These are phyloP conservation scores for Periglandula ipomoeae DNA, from an alignment of 2,329 filamentous ascomycete genomes.

Conservation along the genomic window DNA sequence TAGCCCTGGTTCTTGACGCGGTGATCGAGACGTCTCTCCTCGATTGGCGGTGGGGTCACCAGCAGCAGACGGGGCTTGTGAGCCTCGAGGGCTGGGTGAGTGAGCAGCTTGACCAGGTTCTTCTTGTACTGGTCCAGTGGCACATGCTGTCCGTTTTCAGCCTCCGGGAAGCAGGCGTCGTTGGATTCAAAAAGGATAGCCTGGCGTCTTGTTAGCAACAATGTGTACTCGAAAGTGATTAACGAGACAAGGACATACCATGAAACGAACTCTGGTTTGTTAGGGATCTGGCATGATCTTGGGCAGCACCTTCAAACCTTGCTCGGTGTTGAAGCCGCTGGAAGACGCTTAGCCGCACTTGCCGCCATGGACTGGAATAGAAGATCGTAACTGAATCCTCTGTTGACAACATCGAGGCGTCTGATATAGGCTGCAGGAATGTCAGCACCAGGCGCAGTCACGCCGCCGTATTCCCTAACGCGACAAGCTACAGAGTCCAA, in stretches of 20 bases:
- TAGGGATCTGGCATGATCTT: slow-evolving; percentile 1
- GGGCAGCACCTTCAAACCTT: slow-evolving; percentile 1
- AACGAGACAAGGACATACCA: neutral
- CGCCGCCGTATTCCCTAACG: neutral
- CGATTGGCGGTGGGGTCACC: neutral
- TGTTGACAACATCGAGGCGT: slow-evolving; percentile 1
- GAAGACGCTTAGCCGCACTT: neutral
- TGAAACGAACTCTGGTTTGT: slow-evolving; percentile 1
- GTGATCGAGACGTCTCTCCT: slow-evolving; percentile 3
- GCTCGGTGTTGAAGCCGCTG: slow-evolving; percentile 1
- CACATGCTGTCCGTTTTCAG: neutral
- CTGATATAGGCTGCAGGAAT: neutral
- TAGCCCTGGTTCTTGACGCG: slow-evolving; percentile 1
- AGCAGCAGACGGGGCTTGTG: slow-evolving; percentile 1
- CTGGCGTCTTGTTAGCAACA: neutral
- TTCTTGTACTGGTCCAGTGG: slow-evolving; percentile 3
- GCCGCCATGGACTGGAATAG: neutral
- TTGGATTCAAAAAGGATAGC: slow-evolving; percentile 3
- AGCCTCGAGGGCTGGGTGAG: neutral
- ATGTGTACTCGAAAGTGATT: neutral
- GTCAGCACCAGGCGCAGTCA: neutral
- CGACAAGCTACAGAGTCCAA: too few species aligned
- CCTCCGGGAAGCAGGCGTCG: slow-evolving; percentile 2
- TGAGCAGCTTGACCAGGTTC: slow-evolving; percentile 1
- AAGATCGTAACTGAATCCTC: neutral